Evolutionary conservation across 2,329 filamentous ascomycete genomes (phyloP).

Genomic region (Paraphoma sp.): DNA sequence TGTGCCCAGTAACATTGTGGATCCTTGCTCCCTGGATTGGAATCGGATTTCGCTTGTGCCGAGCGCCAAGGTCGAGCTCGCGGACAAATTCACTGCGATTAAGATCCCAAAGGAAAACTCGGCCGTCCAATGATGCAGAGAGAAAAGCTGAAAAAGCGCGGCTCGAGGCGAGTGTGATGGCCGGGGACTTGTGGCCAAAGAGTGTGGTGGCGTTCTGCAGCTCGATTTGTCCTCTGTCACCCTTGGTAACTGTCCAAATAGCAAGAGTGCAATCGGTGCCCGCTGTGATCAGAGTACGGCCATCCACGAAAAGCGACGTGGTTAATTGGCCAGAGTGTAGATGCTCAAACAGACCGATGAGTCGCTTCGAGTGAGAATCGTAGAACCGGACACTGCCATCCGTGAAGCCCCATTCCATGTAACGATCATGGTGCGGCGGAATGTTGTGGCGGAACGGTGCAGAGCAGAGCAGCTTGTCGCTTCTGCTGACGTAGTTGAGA

Average conservation of each 20-base stretch:
- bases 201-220: conserved; percentile 79
- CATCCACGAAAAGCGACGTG: conserved; percentile 83
- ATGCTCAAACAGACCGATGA: conserved; percentile 90
- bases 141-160: conserved; percentile 88
- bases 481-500: conserved; percentile 77
- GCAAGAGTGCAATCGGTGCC: conserved; percentile 92
- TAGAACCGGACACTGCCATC: conserved; percentile 94
- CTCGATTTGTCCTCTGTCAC: conserved; percentile 71
- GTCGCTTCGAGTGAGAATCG: conserved; percentile 79
- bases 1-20: conserved; percentile 89
- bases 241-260: conserved; percentile 75
- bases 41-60: conserved; percentile 29
- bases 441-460: conserved; percentile 87
- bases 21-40: conserved; percentile 76
- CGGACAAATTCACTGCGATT: conserved; percentile 89
- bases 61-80: conserved; percentile 61
- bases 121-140: conserved; percentile 81
- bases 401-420: conserved; percentile 93
- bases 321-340: conserved; percentile 91
- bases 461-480: conserved; percentile 83
- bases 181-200: conserved; percentile 87
- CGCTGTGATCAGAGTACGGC: conserved; percentile 87
- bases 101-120: conserved; percentile 90
- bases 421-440: conserved; percentile 85
- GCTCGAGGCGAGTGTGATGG: conserved; percentile 82